Evolutionary conservation across 1,284 basidiomycete species (phyloP), one percentile per base, ranked within the genome.

Genomic region (Puccinia novopanici): DNA sequence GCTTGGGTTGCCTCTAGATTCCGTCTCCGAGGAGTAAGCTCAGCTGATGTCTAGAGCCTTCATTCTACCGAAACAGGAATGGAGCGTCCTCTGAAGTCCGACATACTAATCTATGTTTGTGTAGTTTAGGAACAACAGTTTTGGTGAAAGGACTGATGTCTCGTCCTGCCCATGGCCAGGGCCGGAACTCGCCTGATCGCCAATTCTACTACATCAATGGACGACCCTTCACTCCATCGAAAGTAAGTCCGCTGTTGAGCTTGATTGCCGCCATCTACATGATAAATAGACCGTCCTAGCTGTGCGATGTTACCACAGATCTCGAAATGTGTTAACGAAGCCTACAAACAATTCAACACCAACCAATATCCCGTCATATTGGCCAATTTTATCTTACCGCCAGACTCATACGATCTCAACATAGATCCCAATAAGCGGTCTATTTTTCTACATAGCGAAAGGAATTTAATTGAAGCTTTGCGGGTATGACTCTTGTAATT

Each of bases 151-250:
- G 94, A 0, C 87, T 94, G 0, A 89, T 94, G 48, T 95, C 93
- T 6, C 92, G 91, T 83, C 94, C 94, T 78, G 84, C 88, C 0
- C 86, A 90, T 0, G 91, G 90, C 0, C 89, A 89, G 77, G 96
- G 95, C 2, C 87, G 94, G 48, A 89, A 90, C 0, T 90, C 90
- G 15, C 89, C 91, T 0, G 97, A 98, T 85, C 87, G 95, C 0
- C 96, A 98, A 84, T 98, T 93, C 86, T 94, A 94, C 86, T 99
- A 92, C 84, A 89, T 99, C 84, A 99, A 99, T 84, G 93, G 94
- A 0, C 88, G 97, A 45, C 96, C 97, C 0, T 97, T 93, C 85
- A 90, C 90, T 81, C 88, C 92, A 2, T 87, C 88, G 5, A 94
- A 93, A 88, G 93, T 92, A 82, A 65, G 84, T 81, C 13, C 75